These are phyloP conservation scores for Stachybotrys chartarum DNA, from an alignment of 2,329 filamentous ascomycete genomes.

Conservation along the genomic window DNA sequence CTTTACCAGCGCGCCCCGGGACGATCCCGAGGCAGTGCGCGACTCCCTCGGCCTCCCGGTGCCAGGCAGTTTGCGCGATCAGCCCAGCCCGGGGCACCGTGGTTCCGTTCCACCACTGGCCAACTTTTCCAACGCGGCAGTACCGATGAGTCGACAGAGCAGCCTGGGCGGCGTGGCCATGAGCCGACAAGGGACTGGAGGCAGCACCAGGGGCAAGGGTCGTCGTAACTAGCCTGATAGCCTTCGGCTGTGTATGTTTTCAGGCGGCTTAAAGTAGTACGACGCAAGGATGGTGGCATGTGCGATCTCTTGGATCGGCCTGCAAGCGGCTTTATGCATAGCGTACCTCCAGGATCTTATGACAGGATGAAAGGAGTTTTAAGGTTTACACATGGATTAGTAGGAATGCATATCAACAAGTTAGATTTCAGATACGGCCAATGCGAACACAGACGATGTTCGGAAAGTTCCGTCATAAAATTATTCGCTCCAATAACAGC, in stretches of 20 bases:
- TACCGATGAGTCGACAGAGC: conserved; percentile 50
- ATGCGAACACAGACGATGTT: too few species aligned
- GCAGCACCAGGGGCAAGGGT: conserved; percentile 41
- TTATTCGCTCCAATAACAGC: too few species aligned
- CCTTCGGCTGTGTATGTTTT: too few species aligned
- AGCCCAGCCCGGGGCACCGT: conserved; percentile 21
- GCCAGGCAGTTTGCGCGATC: conserved; percentile 34
- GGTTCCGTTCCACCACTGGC: conserved; percentile 14
- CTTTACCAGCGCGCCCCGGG: conserved; percentile 36
- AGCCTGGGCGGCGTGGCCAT: conserved; percentile 48
- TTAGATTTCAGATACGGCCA: neutral
- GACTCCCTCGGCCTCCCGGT: conserved; percentile 42
- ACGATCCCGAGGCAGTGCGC: conserved; percentile 41
- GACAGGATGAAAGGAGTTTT: neutral
- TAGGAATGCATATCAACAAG: neutral
- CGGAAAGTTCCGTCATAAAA: too few species aligned
- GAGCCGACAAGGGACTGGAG: conserved; percentile 46
- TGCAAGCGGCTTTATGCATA: neutral
- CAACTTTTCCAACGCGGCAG: conserved; percentile 24
- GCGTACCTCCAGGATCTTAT: neutral
- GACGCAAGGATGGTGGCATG: neutral
- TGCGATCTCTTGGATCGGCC: neutral
- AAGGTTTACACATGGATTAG: neutral
- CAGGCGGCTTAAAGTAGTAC: too few species aligned
- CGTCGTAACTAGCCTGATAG: conserved; percentile 20